Conservation (phyloP, 257 asterid genomes). For the Nicotiana paniculata region DNA sequence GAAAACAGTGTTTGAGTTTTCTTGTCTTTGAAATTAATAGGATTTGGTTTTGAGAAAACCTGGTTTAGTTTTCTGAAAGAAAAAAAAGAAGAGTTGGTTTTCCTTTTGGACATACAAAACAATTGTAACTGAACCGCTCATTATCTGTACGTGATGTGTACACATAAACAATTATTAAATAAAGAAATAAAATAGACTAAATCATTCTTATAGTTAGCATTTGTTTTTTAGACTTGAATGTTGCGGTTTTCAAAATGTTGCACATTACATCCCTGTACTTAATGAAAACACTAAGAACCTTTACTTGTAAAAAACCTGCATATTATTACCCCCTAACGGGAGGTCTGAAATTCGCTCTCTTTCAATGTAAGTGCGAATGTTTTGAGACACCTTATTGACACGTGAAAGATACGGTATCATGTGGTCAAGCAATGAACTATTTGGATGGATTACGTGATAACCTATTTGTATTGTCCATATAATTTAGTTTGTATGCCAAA, state of each 20-base stretch:
- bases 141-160: not conserved
- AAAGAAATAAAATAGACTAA: too few species aligned
- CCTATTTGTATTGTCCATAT: not conserved
- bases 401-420: not conserved
- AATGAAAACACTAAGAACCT: not conserved
- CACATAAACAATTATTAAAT: not conserved
- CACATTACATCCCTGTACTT: not conserved
- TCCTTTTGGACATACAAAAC: not conserved
- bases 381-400: not conserved
- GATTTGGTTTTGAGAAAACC: not conserved
- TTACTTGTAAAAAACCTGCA: not conserved
- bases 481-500: not conserved
- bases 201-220: not conserved
- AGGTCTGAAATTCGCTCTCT: not conserved
- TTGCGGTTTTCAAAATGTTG: not conserved
- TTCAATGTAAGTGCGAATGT: not conserved
- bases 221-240: not conserved
- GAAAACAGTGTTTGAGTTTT: not conserved
- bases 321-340: not conserved
- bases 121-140: not conserved
- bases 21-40: not conserved
- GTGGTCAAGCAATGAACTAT: not conserved
- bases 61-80: not conserved
- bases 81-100: not conserved
- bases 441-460: not conserved